Base-by-base conservation (phyloP, 202 grass and related monocot species). In the Brachypodium distachyon region DNA sequence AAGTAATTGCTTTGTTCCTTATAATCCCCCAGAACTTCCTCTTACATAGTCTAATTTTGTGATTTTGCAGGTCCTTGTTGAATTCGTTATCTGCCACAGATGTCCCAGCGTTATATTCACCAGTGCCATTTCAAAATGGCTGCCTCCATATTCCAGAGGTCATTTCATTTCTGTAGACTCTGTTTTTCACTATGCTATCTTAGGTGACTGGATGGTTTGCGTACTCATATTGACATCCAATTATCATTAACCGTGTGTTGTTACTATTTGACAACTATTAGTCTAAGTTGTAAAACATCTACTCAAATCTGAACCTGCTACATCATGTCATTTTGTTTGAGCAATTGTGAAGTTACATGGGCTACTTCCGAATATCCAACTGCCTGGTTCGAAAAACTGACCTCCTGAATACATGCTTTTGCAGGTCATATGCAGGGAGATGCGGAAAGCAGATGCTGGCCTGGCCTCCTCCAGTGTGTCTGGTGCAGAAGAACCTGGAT, bases 381-480 rank as follows among this genome's bases (percentile, higher is more conserved):
- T 16, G 21, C 11, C 16, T 23, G 23, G 37, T n/a, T 9, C 7
- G 8, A 38, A 61, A 50, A 27, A 21, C 32, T 70, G 47, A 74
- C 55, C n/a, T 19, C 22, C 9, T 37, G 61, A 37, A 36, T 0
- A n/a, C 16, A 29, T 84, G 6, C 13, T 59, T 34, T 28, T 75
- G 57, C 81, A 98, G 91, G 87, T 95, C 40, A 87, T 73, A 86
- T 95, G 89, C 60, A 88, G 87, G 80, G 91, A 95, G 85, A 90
- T 89, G 70, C 95, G 87, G 79, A 92, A 82, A 82, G 91, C 91
- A 25, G 85, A 89, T 71, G 78, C 70, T 22, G 69, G 82, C 4
- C n/a, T 67, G 51, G 77, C 67, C 36, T 86, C 71, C 12, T 86
- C 84, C 3, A 55, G 39, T 34, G 78, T n/a, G 14, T 77, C 80